Conservation (phyloP, 129 eudicot genomes). For the Escallonia rubra region DNA sequence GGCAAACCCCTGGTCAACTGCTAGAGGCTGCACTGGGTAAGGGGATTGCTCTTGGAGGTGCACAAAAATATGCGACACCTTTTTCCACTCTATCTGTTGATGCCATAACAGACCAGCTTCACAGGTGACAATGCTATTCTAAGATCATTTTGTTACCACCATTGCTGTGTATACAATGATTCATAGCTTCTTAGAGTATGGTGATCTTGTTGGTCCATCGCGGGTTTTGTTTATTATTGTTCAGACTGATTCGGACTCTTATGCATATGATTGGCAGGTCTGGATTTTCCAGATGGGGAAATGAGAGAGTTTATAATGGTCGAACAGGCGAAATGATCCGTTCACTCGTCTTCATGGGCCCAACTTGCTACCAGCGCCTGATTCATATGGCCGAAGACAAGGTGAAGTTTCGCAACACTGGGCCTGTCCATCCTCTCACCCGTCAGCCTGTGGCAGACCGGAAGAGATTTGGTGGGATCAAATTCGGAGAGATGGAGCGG, state of each 20-base stretch:
- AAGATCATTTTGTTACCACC: not conserved
- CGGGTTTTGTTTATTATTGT: not conserved
- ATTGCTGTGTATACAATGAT: not conserved
- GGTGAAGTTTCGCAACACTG: slow-evolving; percentile 81
- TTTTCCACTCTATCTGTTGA: slow-evolving; percentile 74
- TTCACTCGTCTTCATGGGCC: slow-evolving; percentile 82
- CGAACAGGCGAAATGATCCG: slow-evolving; percentile 80
- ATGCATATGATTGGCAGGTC: slow-evolving; percentile 39
- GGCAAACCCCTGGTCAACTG: slow-evolving; percentile 91
- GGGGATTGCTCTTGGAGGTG: slow-evolving; percentile 89
- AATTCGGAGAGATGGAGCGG: slow-evolving; percentile 88
- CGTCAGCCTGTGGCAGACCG: slow-evolving; percentile 92
- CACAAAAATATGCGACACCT: slow-evolving; percentile 76
- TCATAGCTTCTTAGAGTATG: not conserved
- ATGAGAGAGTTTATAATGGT: slow-evolving; percentile 78
- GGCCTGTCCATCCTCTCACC: slow-evolving; percentile 88
- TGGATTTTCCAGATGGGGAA: slow-evolving; percentile 86
- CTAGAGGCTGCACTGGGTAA: slow-evolving; percentile 86
- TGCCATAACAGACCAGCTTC: slow-evolving; percentile 73
- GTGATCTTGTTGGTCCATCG: not conserved
- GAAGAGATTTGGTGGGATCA: slow-evolving; percentile 88
- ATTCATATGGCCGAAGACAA: slow-evolving; percentile 91
- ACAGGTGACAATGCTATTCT: slow-evolving; percentile 38
- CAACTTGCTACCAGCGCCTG: slow-evolving; percentile 85
- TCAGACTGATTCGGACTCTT: slow-evolving; percentile 2